A percentile compares a stretch with the other conserved stretches of the same genome.
Evolutionary conservation across 331 rosid species (phyloP).

Genomic region (Cydonia oblonga): DNA sequence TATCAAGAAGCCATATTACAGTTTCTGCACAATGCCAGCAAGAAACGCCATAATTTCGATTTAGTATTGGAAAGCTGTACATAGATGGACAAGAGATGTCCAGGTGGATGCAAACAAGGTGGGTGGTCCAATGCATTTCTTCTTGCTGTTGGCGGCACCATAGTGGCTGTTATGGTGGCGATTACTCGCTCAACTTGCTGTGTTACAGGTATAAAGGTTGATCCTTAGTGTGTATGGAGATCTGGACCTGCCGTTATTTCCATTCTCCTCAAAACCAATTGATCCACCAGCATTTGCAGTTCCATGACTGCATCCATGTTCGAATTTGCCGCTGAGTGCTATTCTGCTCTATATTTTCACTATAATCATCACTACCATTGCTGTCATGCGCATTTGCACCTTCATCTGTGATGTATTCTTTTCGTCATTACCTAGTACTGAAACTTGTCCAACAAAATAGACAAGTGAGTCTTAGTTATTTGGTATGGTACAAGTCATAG

Average conservation of each 20-base stretch:
- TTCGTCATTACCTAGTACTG: neutral
- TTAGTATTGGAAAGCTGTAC: neutral
- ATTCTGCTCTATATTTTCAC: neutral
- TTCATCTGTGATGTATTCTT: neutral
- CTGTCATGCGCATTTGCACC: neutral
- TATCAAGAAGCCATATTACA: neutral
- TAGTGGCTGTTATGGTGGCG: neutral
- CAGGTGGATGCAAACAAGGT: neutral
- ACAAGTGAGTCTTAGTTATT: too few species aligned
- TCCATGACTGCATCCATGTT: neutral
- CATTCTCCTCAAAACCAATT: neutral
- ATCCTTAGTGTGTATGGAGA: neutral
- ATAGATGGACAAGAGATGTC: neutral
- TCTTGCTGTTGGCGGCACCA: neutral
- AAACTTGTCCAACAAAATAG: neutral
- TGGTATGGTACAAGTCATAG: too few species aligned
- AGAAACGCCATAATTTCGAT: too few species aligned
- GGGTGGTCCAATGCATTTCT: neutral
- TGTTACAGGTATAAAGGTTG: conserved; percentile 7
- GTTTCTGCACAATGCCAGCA: neutral
- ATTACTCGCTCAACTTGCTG: conserved; percentile 4
- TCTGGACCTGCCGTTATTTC: neutral
- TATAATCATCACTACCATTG: neutral
- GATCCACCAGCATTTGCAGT: neutral
- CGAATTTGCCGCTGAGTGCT: neutral